Base-by-base conservation (phyloP, 108 stramenopile species). In the Fistulifera pelliculosa region DNA sequence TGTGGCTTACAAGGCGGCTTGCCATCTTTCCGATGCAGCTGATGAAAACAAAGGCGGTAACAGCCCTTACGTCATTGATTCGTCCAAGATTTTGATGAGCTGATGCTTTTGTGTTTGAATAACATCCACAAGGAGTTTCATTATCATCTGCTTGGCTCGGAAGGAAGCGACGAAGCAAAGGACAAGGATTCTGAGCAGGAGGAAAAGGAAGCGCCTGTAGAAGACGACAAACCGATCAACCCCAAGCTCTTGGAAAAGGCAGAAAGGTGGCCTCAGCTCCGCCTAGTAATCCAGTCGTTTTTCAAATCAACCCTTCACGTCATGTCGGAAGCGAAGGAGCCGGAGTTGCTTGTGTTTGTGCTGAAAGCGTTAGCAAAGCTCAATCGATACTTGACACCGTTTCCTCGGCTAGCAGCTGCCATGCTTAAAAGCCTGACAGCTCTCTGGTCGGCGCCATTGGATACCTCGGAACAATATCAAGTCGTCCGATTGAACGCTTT, bases 401-500 rank as follows among this genome's bases (percentile, higher is more conserved):
- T 91, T 52, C 87, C 90, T 7, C 64, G 83, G 0, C 56, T 94
- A 16, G 75, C 90, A 17, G 82, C 81, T 52, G 42, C 59, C 16
- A 56, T 83, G 64, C 60, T 94, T 24, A 93, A 87, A 56, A 58
- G 75, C 10, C 66, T 90, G 28, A 79, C 83, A 2, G 65, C 56
- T 25, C 68, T 90, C 12, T 96, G 96, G 96, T 68, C 70, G 38
- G 78, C 87, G 18, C 70, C 85, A 18, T 65, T 83, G 16, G 85
- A 90, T 67, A 47, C 85, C 1, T 79, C 81, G 19, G 76, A 81
- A 62, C 82, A 83, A 19, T 81, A 81, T 68, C 80, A 93, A 64
- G 73, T 75, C 7, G 93, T 94, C 24, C 81, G 95, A 14, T 57
- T 96, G 27, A 72, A 89, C 52, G 76, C 92, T 14, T 96, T 96